Percentiles rank a stretch among this genome's conserved stretches.
These are phyloP conservation scores for Boletus edulis DNA, from an alignment of 768 basidiomycete species.

Conservation along the genomic window DNA sequence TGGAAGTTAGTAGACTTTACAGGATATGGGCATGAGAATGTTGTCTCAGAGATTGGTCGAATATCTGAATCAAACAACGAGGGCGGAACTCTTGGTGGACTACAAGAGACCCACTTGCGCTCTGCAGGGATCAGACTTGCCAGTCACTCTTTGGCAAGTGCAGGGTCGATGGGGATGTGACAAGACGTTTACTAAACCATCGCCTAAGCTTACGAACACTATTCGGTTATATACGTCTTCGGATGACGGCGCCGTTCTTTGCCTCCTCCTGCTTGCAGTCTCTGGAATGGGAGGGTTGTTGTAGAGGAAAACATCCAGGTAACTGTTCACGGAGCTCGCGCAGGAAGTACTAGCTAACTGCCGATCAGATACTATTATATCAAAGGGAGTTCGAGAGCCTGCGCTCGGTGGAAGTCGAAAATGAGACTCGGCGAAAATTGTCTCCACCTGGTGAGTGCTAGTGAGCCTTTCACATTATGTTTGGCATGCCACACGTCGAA, in stretches of 20 bases:
- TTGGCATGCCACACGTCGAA: background rate
- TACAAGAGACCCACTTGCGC: no score
- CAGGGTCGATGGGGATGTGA: background rate
- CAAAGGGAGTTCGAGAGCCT: background rate
- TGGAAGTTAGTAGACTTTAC: background rate
- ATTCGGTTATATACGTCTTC: background rate
- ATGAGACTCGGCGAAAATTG: slow-evolving; percentile 9
- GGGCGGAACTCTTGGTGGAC: no score
- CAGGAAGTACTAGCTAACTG: background rate
- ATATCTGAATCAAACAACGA: no score
- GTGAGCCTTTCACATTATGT: slow-evolving; percentile 10
- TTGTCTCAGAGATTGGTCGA: no score
- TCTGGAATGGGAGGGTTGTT: slow-evolving; percentile 9
- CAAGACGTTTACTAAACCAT: background rate
- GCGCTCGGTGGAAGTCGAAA: background rate
- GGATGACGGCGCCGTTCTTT: slow-evolving; percentile 1
- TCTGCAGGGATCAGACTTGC: no score
- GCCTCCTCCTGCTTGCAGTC: slow-evolving; percentile 1
- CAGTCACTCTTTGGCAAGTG: background rate
- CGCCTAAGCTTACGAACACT: slow-evolving; percentile 4
- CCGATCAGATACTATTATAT: no score
- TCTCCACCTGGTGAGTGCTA: slow-evolving; percentile 16
- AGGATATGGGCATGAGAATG: no score
- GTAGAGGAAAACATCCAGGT: slow-evolving; percentile 10
- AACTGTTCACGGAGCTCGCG: background rate